A percentile compares a stretch with the other conserved stretches of the same genome.
phyloP scores from a whole-genome alignment of 306 rosid genomes.

The Ammopiptanthus mongolicus region DNA sequence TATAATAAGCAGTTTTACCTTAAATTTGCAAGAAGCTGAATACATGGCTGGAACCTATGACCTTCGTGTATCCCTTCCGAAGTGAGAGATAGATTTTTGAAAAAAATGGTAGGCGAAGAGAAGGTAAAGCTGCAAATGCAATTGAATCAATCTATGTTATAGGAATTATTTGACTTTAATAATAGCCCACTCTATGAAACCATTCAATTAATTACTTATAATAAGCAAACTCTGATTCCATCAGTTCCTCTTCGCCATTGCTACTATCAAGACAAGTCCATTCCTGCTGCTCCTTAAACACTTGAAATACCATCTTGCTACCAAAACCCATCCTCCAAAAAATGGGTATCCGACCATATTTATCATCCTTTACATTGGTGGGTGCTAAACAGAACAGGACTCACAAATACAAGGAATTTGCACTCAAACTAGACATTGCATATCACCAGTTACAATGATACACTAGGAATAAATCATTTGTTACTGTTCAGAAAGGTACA shows the following conservation, averaged over 20 bases:
- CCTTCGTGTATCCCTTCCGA: too few species aligned
- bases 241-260: background rate
- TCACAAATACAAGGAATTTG: background rate
- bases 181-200: background rate
- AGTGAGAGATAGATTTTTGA: background rate
- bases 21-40: too few species aligned
- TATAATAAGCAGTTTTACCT: too few species aligned
- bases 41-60: too few species aligned
- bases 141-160: too few species aligned
- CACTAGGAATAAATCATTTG: background rate
- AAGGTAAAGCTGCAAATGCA: background rate
- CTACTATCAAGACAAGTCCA: background rate
- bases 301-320: background rate
- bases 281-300: background rate
- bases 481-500: background rate
- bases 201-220: background rate
- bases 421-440: background rate
- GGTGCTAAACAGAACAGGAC: background rate
- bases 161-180: background rate
- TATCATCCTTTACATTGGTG: background rate
- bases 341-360: background rate
- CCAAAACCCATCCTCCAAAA: background rate
- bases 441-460: background rate
- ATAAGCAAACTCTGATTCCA: background rate
- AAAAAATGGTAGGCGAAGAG: conserved; percentile 13